Conservation (phyloP, 768 basidiomycete species). For the Antrodiella citrinella region DNA sequence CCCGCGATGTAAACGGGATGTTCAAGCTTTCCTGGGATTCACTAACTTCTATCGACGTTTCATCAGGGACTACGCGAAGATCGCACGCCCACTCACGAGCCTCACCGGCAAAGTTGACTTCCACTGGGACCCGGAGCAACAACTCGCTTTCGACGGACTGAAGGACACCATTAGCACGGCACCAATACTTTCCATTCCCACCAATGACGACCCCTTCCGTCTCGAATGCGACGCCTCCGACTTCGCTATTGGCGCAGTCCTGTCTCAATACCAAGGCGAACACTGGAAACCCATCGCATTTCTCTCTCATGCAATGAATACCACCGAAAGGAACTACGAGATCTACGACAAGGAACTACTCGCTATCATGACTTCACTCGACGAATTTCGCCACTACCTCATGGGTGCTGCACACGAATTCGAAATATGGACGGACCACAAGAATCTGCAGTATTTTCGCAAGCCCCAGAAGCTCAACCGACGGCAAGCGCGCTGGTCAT, state of each 20-base stretch:
- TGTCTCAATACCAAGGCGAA: conserved; percentile 14
- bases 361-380: conserved; percentile 23
- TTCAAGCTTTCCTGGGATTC: conserved; percentile 22
- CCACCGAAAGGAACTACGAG: conserved; percentile 27
- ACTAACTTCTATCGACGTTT: conserved; percentile 25
- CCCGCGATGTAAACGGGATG: conserved; percentile 12
- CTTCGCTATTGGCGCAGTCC: conserved; percentile 13
- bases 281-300: conserved; percentile 19
- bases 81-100: conserved; percentile 16
- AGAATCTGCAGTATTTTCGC: conserved; percentile 23
- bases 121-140: neutral
- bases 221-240: conserved; percentile 14
- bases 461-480: conserved; percentile 18
- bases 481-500: conserved; percentile 25
- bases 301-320: conserved; percentile 13
- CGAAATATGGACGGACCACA: conserved; percentile 22
- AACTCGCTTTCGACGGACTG: neutral
- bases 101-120: conserved; percentile 10
- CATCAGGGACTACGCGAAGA: conserved; percentile 20
- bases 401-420: conserved; percentile 4
- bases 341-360: conserved; percentile 32
- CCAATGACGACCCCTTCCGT: conserved; percentile 2
- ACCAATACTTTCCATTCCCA: conserved; percentile 1
- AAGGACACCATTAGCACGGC: neutral
- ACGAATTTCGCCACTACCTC: conserved; percentile 19